Evolutionary conservation across 352 stramenopile species (phyloP), one percentile per base, ranked within the genome.

Genomic region (Globisporangium megalacanthum): DNA sequence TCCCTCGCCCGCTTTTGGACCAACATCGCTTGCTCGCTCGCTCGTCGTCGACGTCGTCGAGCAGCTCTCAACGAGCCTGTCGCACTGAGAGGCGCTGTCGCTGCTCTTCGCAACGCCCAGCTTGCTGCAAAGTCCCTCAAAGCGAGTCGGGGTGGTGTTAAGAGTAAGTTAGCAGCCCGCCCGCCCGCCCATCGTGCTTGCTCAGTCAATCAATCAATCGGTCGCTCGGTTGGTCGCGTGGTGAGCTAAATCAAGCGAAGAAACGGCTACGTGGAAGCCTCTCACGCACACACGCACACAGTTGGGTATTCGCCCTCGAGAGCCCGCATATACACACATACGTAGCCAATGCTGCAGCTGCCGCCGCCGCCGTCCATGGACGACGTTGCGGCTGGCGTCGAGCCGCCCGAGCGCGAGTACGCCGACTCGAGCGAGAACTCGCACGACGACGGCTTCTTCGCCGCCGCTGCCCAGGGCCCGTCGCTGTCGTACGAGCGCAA

Each of bases 401-500:
- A 62, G n/a, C 31, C 52, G 15, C 49, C 35, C 25, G 13, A 17
- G 45, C 49, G 46, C 10, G 82, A 88, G 56, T 89, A 76, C 72
- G 88, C 73, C 55, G 79, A 89, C 56, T 89, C 82, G 49, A 77
- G 60, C 13, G 69, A 87, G 19, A 80, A 86, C 59, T 85, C 77
- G 15, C 75, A 86, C 20, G 70, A 83, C 41, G 79, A 89, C 39
- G 73, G 75, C 46, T 80, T 71, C 54, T 69, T 82, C 42, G 57
- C 75, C 42, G 56, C 75, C 52, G 65, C 67, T 5, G 66, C 75
- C 22, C 81, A 93, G 54, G 83, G 77, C 2, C 80, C 83, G 52
- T 93, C 83, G 50, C 79, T 93, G 17, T 93, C 83, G 35, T 93
- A 91, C 59, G 80, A 91, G 51, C 80, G 83, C 60, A 89, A 91